A percentile compares a stretch with the other conserved stretches of the same genome.
Conservation (phyloP, 257 asterid genomes). For the Solanum piurae region DNA sequence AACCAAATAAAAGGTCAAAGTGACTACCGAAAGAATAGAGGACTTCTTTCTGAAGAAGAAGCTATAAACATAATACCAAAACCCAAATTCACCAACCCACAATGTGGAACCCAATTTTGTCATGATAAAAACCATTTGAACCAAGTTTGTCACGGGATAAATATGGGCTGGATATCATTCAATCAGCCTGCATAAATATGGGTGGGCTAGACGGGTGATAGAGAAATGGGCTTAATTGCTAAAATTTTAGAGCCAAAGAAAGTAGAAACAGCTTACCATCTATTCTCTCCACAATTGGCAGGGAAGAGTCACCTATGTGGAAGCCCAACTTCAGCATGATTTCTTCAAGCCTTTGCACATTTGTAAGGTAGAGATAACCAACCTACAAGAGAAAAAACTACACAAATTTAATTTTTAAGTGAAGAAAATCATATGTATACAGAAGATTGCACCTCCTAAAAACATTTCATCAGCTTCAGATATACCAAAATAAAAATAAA, state of each 20-base stretch:
- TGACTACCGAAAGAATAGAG: not conserved
- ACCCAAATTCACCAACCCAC: not conserved
- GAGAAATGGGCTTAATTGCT: not conserved
- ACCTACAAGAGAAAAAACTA: conserved; percentile 29
- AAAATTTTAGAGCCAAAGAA: not conserved
- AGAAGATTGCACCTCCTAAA: not conserved
- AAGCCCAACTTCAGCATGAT: conserved; percentile 84
- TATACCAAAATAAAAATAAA: too few relatives aligned
- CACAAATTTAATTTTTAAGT: not conserved
- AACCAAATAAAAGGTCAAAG: not conserved
- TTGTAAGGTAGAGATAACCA: conserved; percentile 84
- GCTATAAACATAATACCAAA: not conserved
- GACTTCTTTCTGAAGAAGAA: not conserved
- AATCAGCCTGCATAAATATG: not conserved
- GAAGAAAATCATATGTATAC: not conserved
- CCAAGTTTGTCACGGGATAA: not conserved
- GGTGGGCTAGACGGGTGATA: not conserved
- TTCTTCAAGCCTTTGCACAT: conserved; percentile 62
- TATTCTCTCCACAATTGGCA: conserved; percentile 22
- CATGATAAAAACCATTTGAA: not conserved
- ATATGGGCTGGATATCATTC: not conserved
- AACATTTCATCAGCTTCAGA: not conserved
- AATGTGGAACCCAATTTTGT: not conserved
- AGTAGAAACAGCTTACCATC: not conserved
- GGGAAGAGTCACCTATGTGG: conserved; percentile 37